Conservation (phyloP, 352 stramenopile species). For the Pilasporangium apinafurcum region DNA sequence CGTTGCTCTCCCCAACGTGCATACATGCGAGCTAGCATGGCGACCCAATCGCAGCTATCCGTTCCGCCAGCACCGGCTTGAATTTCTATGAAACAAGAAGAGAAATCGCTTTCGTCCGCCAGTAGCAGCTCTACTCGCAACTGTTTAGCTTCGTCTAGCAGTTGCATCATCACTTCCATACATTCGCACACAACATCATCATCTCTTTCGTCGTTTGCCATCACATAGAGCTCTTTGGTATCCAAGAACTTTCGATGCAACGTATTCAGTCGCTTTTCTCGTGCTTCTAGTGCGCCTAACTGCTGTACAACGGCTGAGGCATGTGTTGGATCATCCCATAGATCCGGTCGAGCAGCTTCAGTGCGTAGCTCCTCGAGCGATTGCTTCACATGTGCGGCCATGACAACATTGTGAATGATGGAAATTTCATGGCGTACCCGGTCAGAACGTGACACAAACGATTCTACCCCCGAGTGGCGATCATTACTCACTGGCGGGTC, state of each 20-base stretch:
- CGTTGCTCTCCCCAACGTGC: slow-evolving; percentile 44
- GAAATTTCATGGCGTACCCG: slow-evolving; percentile 31
- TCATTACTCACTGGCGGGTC: too few relatives aligned
- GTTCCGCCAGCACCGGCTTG: slow-evolving; percentile 86
- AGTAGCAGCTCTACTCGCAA: slow-evolving; percentile 62
- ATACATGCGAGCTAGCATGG: slow-evolving; percentile 96
- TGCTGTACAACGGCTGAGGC: slow-evolving; percentile 55
- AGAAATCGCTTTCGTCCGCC: slow-evolving; percentile 38
- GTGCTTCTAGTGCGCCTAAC: slow-evolving; percentile 44
- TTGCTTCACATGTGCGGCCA: slow-evolving; percentile 22
- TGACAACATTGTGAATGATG: slow-evolving; percentile 45
- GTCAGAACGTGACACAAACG: slow-evolving; percentile 27
- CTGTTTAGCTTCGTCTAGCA: slow-evolving; percentile 35
- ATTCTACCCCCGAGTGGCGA: slow-evolving; percentile 14
- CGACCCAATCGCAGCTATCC: slow-evolving; percentile 95
- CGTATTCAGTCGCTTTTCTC: slow-evolving; percentile 24
- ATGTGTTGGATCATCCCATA: slow-evolving; percentile 60
- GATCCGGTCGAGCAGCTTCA: slow-evolving; percentile 29
- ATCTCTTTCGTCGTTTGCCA: slow-evolving; percentile 62
- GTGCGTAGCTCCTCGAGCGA: slow-evolving; percentile 32
- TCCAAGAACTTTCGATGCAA: slow-evolving; percentile 47
- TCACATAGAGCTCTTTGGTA: slow-evolving; percentile 46
- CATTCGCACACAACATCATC: slow-evolving; percentile 43
- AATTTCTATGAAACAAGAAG: slow-evolving; percentile 77
- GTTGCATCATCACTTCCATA: slow-evolving; percentile 22